These are phyloP conservation scores for Ensete ventricosum DNA, from an alignment of 176 grass and related monocot species.

Conservation along the genomic window DNA sequence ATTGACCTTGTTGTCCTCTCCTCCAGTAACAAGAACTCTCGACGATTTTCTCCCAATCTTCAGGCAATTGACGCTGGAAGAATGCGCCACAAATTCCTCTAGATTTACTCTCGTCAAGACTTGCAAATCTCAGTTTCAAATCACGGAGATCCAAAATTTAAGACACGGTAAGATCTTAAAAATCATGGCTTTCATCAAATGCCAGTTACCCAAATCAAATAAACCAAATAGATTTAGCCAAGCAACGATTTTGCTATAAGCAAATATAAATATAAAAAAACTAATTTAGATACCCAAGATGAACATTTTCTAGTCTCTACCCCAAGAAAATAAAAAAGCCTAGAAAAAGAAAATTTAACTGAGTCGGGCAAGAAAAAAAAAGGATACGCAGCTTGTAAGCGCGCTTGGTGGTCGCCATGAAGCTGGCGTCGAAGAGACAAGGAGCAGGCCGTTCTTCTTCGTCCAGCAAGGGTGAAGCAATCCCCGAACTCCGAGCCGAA, in stretches of 20 bases:
- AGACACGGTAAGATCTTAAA: background rate
- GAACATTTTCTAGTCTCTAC: too few species aligned
- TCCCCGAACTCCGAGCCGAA: background rate
- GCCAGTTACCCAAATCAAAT: background rate
- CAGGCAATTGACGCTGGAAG: slow-evolving; percentile 97
- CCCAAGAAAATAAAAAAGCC: background rate
- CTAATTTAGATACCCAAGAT: too few species aligned
- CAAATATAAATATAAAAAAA: too few species aligned
- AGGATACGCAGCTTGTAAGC: slow-evolving; percentile 99
- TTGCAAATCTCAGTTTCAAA: background rate
- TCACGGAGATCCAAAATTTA: background rate
- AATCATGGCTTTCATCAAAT: background rate
- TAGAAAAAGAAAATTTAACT: background rate
- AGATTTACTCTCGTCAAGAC: slow-evolving; percentile 45
- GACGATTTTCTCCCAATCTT: slow-evolving; percentile 94
- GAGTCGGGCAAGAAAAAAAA: slow-evolving; percentile 12
- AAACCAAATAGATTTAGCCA: slow-evolving; percentile 2
- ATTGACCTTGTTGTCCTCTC: slow-evolving; percentile 94
- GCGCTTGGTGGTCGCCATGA: slow-evolving; percentile 95
- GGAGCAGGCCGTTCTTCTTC: slow-evolving; percentile 4
- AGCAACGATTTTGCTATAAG: too few species aligned
- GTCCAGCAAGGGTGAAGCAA: slow-evolving; percentile 22
- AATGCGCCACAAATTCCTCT: slow-evolving; percentile 99
- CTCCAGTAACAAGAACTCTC: slow-evolving; percentile 84
- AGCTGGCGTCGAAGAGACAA: slow-evolving; percentile 13